Conservation (phyloP, 129 eudicot species). For the Helianthus tuberosus region DNA sequence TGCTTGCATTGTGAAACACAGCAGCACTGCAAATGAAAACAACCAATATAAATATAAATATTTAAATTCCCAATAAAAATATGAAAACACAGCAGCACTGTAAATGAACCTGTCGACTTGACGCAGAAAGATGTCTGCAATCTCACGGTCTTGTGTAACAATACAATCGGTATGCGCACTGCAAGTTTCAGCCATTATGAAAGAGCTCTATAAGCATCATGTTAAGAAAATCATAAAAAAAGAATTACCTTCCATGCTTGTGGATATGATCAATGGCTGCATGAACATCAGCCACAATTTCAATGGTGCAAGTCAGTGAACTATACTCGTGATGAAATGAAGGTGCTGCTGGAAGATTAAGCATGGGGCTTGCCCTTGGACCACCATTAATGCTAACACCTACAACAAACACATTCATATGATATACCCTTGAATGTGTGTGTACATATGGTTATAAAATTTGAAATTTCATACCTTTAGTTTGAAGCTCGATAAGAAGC, state of each 20-base stretch:
- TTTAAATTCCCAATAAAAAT: not conserved
- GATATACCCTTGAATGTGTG: not conserved
- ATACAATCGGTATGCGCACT: slow-evolving; percentile 93
- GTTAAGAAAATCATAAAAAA: slow-evolving; percentile 6
- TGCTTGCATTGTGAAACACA: slow-evolving; percentile 95
- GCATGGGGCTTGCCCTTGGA: slow-evolving; percentile 61
- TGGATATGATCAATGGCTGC: slow-evolving; percentile 97
- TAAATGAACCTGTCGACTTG: slow-evolving; percentile 85
- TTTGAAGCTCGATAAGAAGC: slow-evolving; percentile 77
- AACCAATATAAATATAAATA: not conserved
- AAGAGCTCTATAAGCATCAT: slow-evolving; percentile 18
- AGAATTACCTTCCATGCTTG: slow-evolving; percentile 66
- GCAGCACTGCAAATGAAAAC: slow-evolving; percentile 76
- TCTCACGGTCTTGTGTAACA: slow-evolving; percentile 73
- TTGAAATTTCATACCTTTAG: slow-evolving; percentile 49
- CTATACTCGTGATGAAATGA: slow-evolving; percentile 86
- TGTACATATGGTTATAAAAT: not conserved
- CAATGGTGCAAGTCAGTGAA: slow-evolving; percentile 87
- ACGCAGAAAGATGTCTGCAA: slow-evolving; percentile 64
- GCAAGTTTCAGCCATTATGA: slow-evolving; percentile 29
- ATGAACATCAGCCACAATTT: slow-evolving; percentile 91
- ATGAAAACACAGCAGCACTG: not conserved
- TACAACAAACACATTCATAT: slow-evolving; percentile 34
- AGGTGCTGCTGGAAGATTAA: slow-evolving; percentile 73
- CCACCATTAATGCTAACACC: slow-evolving; percentile 93